These are phyloP conservation scores for Ballota nigra DNA, from an alignment of 257 asterid species.

Conservation along the genomic window DNA sequence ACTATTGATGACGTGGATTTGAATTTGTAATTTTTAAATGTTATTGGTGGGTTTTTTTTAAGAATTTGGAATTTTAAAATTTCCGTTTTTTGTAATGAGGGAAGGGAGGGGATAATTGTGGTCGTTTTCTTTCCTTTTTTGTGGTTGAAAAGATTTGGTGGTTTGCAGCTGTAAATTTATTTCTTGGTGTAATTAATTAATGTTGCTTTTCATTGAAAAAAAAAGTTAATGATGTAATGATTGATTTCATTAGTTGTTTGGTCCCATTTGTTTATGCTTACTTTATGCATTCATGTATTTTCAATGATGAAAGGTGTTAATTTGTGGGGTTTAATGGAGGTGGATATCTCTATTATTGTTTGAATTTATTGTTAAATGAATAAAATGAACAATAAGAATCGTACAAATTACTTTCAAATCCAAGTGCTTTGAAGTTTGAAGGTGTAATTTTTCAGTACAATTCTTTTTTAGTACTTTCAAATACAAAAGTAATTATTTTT, in stretches of 20 bases:
- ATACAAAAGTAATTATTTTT: too few relatives aligned
- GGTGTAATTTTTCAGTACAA: too few relatives aligned
- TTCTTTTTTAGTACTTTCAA: too few relatives aligned
- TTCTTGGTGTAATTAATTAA: constrained; percentile 22
- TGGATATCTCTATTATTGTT: too few relatives aligned
- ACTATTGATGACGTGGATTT: not conserved
- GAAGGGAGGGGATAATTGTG: constrained; percentile 13
- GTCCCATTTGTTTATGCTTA: not conserved
- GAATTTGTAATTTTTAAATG: constrained; percentile 2
- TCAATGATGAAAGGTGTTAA: not conserved
- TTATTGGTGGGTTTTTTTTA: not conserved
- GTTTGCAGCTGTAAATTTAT: constrained; percentile 35
- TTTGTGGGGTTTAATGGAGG: too few relatives aligned
- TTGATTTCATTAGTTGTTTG: not conserved
- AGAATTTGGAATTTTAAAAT: constrained; percentile 5
- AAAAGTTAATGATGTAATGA: not conserved
- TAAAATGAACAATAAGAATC: not conserved
- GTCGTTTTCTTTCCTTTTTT: not conserved
- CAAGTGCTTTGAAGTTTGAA: too few relatives aligned
- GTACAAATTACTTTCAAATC: too few relatives aligned
- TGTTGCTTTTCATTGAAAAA: not conserved
- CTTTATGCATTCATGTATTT: not conserved
- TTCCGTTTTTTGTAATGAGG: constrained; percentile 18
- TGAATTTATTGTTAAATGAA: too few relatives aligned
- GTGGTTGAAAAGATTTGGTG: constrained; percentile 15